phyloP scores from a whole-genome alignment of 2,329 filamentous ascomycete species.

The Fusarium sterilihyphosum region DNA sequence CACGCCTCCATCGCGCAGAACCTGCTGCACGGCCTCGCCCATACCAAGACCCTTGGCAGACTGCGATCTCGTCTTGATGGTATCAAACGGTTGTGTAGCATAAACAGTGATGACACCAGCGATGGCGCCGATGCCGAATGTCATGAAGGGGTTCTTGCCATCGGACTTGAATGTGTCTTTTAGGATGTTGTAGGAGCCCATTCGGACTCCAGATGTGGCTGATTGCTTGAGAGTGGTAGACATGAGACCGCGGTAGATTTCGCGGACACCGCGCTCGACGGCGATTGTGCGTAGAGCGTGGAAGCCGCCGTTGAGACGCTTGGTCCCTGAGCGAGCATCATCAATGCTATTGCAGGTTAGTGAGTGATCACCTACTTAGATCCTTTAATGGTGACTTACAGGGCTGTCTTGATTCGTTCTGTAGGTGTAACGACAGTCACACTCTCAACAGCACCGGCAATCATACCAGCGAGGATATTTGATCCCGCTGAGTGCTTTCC shows the following conservation, averaged over 20 bases:
- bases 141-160: conserved; percentile 49
- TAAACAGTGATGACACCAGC: conserved; percentile 70
- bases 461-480: conserved; percentile 72
- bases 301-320: conserved; percentile 43
- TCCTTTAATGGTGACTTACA: conserved; percentile 43
- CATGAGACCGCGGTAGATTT: conserved; percentile 56
- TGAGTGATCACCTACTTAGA: too few species aligned
- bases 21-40: conserved; percentile 62
- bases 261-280: conserved; percentile 52
- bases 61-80: conserved; percentile 71
- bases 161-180: conserved; percentile 45
- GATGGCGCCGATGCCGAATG: conserved; percentile 69
- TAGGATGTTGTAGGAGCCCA: conserved; percentile 60
- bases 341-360: conserved; percentile 51
- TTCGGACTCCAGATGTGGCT: conserved; percentile 57
- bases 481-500: conserved; percentile 64
- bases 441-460: conserved; percentile 68
- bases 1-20: conserved; percentile 66
- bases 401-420: conserved; percentile 73
- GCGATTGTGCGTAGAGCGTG: conserved; percentile 50
- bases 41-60: conserved; percentile 67
- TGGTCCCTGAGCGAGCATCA: conserved; percentile 46
- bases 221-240: conserved; percentile 60
- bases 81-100: conserved; percentile 69
- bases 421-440: conserved; percentile 74